Conservation (phyloP, 106 monocot species). For the Acorus gramineus region DNA sequence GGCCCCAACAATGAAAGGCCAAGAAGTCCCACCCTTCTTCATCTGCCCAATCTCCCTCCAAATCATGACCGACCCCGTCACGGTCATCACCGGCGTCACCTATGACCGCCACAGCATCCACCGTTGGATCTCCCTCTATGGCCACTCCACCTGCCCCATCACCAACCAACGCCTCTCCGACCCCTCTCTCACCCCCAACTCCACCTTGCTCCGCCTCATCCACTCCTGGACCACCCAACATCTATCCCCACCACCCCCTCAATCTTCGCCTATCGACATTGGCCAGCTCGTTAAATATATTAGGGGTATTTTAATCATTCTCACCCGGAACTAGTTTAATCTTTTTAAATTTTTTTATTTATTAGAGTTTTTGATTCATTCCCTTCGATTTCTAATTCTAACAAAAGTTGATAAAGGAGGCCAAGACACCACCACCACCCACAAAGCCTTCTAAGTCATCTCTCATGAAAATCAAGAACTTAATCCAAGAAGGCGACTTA, state of each 20-base stretch:
- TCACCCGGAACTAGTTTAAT: too few relatives aligned
- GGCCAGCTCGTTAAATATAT: neutral
- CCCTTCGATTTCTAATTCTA: too few relatives aligned
- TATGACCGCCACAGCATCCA: slow-evolving; percentile 26
- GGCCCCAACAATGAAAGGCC: neutral
- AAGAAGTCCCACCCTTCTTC: slow-evolving; percentile 14
- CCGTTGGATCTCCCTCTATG: slow-evolving; percentile 25
- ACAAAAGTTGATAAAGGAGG: neutral
- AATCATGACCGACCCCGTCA: slow-evolving; percentile 24
- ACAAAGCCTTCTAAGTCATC: neutral
- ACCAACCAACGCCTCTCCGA: slow-evolving; percentile 30
- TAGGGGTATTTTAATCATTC: too few relatives aligned
- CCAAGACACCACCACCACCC: too few relatives aligned
- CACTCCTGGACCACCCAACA: slow-evolving; percentile 12
- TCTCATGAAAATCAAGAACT: slow-evolving; percentile 1
- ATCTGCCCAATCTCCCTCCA: slow-evolving; percentile 21
- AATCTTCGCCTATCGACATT: neutral
- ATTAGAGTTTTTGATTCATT: too few relatives aligned
- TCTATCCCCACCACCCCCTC: neutral
- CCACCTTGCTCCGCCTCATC: slow-evolving; percentile 41
- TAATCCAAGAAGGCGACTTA: slow-evolving; percentile 4
- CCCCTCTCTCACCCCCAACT: slow-evolving; percentile 27
- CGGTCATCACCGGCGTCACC: slow-evolving; percentile 19
- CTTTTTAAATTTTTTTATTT: too few relatives aligned
- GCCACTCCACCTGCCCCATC: slow-evolving; percentile 27